Evolutionary conservation across 495 filamentous ascomycete genomes (phyloP), one percentile per base, ranked within the genome.

Genomic region (Talaromyces wortmannii): DNA sequence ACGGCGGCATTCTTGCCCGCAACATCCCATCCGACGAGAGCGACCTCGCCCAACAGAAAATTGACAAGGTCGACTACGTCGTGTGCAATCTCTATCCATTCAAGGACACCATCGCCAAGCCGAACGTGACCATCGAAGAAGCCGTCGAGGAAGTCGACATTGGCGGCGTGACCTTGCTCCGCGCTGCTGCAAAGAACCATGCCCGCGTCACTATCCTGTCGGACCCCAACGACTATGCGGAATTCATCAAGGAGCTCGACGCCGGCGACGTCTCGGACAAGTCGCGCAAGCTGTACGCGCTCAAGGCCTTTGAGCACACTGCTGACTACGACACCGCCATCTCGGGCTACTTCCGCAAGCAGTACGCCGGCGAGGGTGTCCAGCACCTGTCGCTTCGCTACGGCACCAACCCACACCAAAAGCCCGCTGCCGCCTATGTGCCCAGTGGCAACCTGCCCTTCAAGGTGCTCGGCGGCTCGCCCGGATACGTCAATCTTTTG

Each of bases 141-240:
- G 94, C 94, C 48, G 92, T 98, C 17, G 94, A 98, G 74, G 94
- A 97, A 77, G 91, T 98, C 57, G 94, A 98, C 76, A 95, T 98
- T 65, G 92, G 92, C 56, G 94, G 94, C 63, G 94, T 98, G 46
- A 97, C 94, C 18, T 83, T 98, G 59, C 89, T 98, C 64, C 85
- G 94, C 58, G 94, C 94, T 23, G 94, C 94, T 32, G 94, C 95
- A 57, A 98, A 98, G 83, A 97, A 97, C 77, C 95, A 97, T 74
- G 69, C 83, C 52, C 86, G 94, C 48, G 95, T 98, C 16, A 95
- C 91, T 57, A 94, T 97, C 65, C 84, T 98, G 56, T 95, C 88
- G 53, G 92, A 97, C 71, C 92, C 94, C 36, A 76, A 78, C 18
- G 92, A 98, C 74, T 98, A 98, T 75, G 80, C 90, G 49, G 89